Base-by-base conservation (phyloP, 768 basidiomycete species). In the Rhodotorula kratochvilovae region DNA sequence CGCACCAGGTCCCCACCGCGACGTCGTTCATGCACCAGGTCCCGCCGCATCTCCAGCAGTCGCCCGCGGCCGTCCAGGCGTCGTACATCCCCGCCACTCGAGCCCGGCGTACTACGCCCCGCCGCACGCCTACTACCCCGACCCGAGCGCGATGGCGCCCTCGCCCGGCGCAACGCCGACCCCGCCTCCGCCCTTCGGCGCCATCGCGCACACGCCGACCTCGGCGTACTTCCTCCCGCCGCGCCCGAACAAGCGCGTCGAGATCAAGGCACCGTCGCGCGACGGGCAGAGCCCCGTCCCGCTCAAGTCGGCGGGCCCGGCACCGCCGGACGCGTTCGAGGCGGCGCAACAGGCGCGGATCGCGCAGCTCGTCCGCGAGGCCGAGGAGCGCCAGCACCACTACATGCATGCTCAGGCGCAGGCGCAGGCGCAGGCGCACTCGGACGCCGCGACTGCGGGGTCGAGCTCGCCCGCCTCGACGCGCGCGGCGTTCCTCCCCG, bases 221-320 rank as follows among this genome's bases (percentile, higher is more conserved):
- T 50, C 73, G 23, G 51, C 63, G 33, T 74, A 68, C 73, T 74
- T 74, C 66, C 62, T 66, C 63, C 73, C 73, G 35, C 73, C 73
- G 4, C 59, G 69, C 25, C 29, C 33, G 15, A 61, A 45, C 29
- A 59, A 59, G 17, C 56, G 65, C 46, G 60, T 74, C 54, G 73
- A 74, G 66, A 74, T 74, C 73, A 74, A 74, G 39, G 59, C 62
- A 3, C 70, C 70, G 11, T 59, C 56, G 25, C 56, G 68, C 21
- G 68, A 69, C 43, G 68, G 68, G 2, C 61, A 69, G 29, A 60
- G 56, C 13, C 70, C 70, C 7, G 66, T n/a, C 11, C 70, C 70
- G 13, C 11, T 56, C 17, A 29, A 19, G 31, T 25, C 55, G 4
- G n/a, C 45, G 19, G 21, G 13, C 7, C 16, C n/a, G 0, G 23